Conservation (phyloP, 2,329 filamentous ascomycete species). For the Fusarium dimerum region DNA sequence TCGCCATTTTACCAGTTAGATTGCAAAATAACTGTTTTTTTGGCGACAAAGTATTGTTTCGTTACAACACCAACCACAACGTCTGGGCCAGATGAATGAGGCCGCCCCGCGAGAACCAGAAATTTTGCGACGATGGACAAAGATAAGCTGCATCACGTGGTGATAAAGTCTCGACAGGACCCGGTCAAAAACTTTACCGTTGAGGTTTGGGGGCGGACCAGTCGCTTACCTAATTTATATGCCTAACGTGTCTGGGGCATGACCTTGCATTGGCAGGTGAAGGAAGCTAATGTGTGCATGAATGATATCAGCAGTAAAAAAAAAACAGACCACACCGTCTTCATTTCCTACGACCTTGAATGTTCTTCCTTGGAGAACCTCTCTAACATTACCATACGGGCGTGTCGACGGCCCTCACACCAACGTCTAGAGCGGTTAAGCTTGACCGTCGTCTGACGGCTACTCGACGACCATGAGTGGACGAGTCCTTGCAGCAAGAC, state of each 20-base stretch:
- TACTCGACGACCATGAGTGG: slow-evolving; percentile 35
- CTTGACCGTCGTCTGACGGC: slow-evolving; percentile 16
- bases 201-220: slow-evolving; percentile 3
- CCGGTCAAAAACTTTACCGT: too few relatives aligned
- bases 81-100: slow-evolving; percentile 2
- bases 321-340: slow-evolving; percentile 18
- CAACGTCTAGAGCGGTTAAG: slow-evolving; percentile 10
- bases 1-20: slow-evolving; percentile 67
- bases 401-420: slow-evolving; percentile 28
- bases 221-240: slow-evolving; percentile 20
- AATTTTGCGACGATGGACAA: slow-evolving; percentile 33
- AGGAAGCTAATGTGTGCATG: slow-evolving; percentile 20
- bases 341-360: slow-evolving; percentile 9
- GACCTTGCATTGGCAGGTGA: slow-evolving; percentile 13
- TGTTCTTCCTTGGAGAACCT: slow-evolving; percentile 18
- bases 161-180: slow-evolving; percentile 26
- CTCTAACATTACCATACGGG: slow-evolving; percentile 21
- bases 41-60: neutral
- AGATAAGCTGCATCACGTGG: slow-evolving; percentile 37
- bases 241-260: slow-evolving; percentile 8
- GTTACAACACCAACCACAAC: slow-evolving; percentile 13
- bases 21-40: neutral
- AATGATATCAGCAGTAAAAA: slow-evolving; percentile 23
- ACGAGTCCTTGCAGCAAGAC: slow-evolving; percentile 64
- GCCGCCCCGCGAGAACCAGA: slow-evolving; percentile 29